A percentile compares a stretch with the other conserved stretches of the same genome.
These are phyloP conservation scores for Collybia mongolica DNA, from an alignment of 768 basidiomycete genomes.

Conservation along the genomic window DNA sequence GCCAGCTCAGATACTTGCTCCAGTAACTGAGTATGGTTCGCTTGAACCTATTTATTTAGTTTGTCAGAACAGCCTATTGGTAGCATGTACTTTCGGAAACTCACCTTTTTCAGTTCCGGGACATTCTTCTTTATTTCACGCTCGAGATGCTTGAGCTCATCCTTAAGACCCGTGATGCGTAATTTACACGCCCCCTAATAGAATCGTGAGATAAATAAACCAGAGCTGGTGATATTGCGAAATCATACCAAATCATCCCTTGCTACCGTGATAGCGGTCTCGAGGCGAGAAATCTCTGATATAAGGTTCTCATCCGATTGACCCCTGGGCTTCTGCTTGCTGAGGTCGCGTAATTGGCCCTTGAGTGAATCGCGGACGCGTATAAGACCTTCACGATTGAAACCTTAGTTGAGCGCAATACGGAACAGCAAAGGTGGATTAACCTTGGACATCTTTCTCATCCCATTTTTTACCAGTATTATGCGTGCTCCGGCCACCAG, in stretches of 20 bases:
- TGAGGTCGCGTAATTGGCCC: slow-evolving; percentile 78
- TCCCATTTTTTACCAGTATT: slow-evolving; percentile 87
- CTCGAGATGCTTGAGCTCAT: slow-evolving; percentile 82
- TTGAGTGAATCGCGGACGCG: slow-evolving; percentile 71
- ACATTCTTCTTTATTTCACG: slow-evolving; percentile 62
- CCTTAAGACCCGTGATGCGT: slow-evolving; percentile 74
- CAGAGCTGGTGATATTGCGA: too few relatives aligned
- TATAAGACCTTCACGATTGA: slow-evolving; percentile 30
- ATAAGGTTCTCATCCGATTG: slow-evolving; percentile 82
- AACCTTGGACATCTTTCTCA: slow-evolving; percentile 90
- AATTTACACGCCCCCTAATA: slow-evolving; percentile 71
- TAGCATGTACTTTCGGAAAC: not conserved
- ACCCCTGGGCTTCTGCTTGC: slow-evolving; percentile 77
- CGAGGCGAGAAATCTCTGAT: slow-evolving; percentile 74
- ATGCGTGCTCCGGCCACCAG: slow-evolving; percentile 85
- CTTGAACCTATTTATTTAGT: slow-evolving; percentile 43
- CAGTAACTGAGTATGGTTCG: slow-evolving; percentile 49
- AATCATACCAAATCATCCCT: slow-evolving; percentile 78
- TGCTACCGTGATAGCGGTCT: slow-evolving; percentile 71
- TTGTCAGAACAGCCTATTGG: not conserved
- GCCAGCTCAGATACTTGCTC: slow-evolving; percentile 55
- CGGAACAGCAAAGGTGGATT: not conserved
- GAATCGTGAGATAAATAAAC: not conserved
- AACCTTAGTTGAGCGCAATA: not conserved
- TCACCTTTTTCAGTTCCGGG: slow-evolving; percentile 74